phyloP scores from a whole-genome alignment of 2,329 filamentous ascomycete species.

The Zymoseptoria pseudotritici region DNA sequence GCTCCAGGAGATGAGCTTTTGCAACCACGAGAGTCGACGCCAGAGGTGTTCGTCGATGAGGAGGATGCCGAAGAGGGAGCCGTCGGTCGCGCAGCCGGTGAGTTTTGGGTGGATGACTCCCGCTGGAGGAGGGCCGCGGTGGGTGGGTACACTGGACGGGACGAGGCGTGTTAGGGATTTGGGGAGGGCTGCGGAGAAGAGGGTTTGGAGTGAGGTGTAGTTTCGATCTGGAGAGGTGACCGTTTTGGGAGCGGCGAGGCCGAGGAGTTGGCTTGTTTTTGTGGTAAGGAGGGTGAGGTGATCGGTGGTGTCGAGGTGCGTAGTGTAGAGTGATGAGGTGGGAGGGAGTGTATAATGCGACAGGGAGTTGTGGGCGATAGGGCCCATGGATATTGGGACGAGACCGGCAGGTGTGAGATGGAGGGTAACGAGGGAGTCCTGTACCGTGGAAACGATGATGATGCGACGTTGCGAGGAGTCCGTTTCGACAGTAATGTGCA shows the following conservation, averaged over 20 bases:
- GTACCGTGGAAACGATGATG: constrained; percentile 48
- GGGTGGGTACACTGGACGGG: constrained; percentile 34
- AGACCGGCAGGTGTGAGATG: constrained; percentile 27
- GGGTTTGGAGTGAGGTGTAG: constrained; percentile 19
- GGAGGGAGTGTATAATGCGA: constrained; percentile 16
- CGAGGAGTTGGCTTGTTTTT: constrained; percentile 21
- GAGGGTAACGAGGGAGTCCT: constrained; percentile 47
- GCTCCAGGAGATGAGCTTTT: constrained; percentile 49
- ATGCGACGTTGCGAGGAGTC: constrained; percentile 25
- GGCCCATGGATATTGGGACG: constrained; percentile 20
- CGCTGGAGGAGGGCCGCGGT: constrained; percentile 29
- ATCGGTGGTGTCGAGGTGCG: neutral
- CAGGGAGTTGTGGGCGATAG: constrained; percentile 16
- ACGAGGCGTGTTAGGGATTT: constrained; percentile 42
- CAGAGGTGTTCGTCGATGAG: constrained; percentile 57
- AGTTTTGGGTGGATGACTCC: constrained; percentile 42
- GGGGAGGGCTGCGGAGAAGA: constrained; percentile 38
- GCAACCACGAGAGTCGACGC: constrained; percentile 64
- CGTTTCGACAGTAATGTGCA: constrained; percentile 41
- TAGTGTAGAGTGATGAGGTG: constrained; percentile 3
- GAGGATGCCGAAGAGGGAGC: constrained; percentile 51
- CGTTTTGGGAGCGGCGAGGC: constrained; percentile 13
- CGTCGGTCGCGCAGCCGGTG: constrained; percentile 45
- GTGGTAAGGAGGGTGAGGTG: constrained; percentile 19
- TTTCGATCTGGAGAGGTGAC: neutral